These are phyloP conservation scores for Tylopilus felleus DNA, from an alignment of 768 basidiomycete species.

Conservation along the genomic window DNA sequence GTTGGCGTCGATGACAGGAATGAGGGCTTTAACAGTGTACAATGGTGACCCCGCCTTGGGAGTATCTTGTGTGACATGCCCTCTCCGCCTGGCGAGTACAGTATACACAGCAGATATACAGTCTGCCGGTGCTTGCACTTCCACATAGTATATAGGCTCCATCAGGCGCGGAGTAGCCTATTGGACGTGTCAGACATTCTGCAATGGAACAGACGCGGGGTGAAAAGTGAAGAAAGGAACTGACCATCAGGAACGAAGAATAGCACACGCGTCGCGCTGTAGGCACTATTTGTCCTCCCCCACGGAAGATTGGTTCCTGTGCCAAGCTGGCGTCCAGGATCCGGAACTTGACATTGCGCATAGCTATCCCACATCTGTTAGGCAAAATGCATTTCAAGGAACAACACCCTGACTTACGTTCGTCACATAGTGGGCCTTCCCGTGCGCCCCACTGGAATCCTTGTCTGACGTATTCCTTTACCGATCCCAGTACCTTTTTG, in stretches of 20 bases:
- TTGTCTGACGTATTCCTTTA: conserved; percentile 95
- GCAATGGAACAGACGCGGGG: background rate
- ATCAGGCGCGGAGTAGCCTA: conserved; percentile 93
- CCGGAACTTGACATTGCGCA: conserved; percentile 98
- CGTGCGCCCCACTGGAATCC: conserved; percentile 99
- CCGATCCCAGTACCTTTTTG: conserved; percentile 84
- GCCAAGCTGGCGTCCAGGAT: conserved; percentile 90
- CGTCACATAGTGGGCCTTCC: conserved; percentile 97
- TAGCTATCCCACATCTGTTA: conserved; percentile 51
- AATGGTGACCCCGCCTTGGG: conserved; percentile 97
- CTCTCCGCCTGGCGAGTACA: conserved; percentile 94
- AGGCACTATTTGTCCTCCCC: conserved; percentile 97
- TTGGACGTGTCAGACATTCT: background rate
- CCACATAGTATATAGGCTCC: conserved; percentile 98
- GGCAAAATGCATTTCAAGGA: background rate
- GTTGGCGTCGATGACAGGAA: conserved; percentile 97
- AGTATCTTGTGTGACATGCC: conserved; percentile 98
- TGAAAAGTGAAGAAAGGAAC: conserved; percentile 24
- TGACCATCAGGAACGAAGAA: conserved; percentile 97
- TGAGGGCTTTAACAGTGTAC: conserved; percentile 97
- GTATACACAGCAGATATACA: conserved; percentile 99
- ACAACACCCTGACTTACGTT: conserved; percentile 67
- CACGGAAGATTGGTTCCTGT: conserved; percentile 95
- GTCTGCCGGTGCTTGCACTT: conserved; percentile 98
- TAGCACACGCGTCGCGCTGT: conserved; percentile 99